Percentiles rank a stretch among this genome's conserved stretches.
phyloP scores from a whole-genome alignment of 768 basidiomycete genomes.

The Mycena vitilis region DNA sequence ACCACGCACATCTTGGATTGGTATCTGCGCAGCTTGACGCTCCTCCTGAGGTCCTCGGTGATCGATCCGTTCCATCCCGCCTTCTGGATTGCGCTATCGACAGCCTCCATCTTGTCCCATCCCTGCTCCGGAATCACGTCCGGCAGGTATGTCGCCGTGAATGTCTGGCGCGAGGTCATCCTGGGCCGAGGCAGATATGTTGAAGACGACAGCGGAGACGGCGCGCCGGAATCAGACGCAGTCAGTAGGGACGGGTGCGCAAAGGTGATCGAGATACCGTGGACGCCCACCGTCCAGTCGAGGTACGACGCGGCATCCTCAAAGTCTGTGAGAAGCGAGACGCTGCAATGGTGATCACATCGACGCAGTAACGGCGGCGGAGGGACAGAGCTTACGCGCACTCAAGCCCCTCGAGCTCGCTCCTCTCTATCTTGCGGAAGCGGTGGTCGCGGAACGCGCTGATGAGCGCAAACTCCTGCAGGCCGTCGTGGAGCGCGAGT shows the following conservation, averaged over 20 bases:
- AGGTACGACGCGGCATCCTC: conserved; percentile 86
- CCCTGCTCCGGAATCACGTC: conserved; percentile 94
- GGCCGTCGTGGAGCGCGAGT: conserved; percentile 75
- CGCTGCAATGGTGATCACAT: conserved; percentile 54
- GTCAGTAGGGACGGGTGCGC: conserved; percentile 77
- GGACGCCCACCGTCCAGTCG: conserved; percentile 92
- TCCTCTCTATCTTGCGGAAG: conserved; percentile 82
- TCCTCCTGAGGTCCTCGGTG: conserved; percentile 83
- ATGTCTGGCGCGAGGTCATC: conserved; percentile 64
- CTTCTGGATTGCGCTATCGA: conserved; percentile 93
- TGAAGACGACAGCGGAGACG: conserved; percentile 79
- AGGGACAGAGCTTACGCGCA: conserved; percentile 75
- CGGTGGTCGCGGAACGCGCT: conserved; percentile 92
- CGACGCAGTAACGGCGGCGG: neutral
- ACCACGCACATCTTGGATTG: conserved; percentile 79
- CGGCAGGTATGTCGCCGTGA: conserved; percentile 93
- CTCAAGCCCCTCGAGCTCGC: conserved; percentile 83
- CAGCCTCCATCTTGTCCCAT: conserved; percentile 90
- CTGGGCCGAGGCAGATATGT: conserved; percentile 64
- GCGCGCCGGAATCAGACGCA: conserved; percentile 67
- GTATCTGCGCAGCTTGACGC: conserved; percentile 82
- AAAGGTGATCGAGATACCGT: conserved; percentile 93
- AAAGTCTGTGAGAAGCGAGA: conserved; percentile 95
- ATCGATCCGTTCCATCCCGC: conserved; percentile 89
- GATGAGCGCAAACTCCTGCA: conserved; percentile 91